A percentile compares a stretch with the other conserved stretches of the same genome.
Conservation (phyloP, 495 filamentous ascomycete genomes). For the Neurospora africana region DNA sequence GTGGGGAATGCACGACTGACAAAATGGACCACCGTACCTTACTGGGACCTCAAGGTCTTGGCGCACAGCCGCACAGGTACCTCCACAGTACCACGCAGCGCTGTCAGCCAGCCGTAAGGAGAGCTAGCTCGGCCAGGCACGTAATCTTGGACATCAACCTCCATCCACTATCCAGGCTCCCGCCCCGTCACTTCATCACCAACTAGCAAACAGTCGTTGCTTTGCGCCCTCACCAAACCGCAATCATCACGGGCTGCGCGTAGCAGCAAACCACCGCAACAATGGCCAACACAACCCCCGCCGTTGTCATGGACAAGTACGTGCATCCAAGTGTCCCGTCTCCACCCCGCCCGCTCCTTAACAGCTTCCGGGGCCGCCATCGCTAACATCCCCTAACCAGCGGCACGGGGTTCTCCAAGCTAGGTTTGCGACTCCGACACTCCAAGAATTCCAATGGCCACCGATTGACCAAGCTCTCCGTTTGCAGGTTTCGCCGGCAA, state of each 20-base stretch:
- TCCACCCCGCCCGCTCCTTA: constrained; percentile 9
- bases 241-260: constrained; percentile 14
- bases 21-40: constrained; percentile 9
- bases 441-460: neutral
- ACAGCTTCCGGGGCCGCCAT: constrained; percentile 3
- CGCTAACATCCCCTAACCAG: constrained; percentile 38
- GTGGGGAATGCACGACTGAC: neutral
- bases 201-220: neutral
- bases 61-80: constrained; percentile 11
- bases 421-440: constrained; percentile 49
- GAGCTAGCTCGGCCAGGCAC: constrained; percentile 19
- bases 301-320: constrained; percentile 99
- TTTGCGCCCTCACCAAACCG: constrained; percentile 11
- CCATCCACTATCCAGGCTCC: constrained; percentile 6
- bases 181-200: constrained; percentile 5
- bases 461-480: constrained; percentile 5
- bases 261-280: constrained; percentile 17
- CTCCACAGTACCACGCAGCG: neutral
- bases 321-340: constrained; percentile 27
- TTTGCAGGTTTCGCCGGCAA: constrained; percentile 90
- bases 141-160: constrained; percentile 26
- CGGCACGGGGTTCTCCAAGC: constrained; percentile 97
- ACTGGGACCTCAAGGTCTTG: constrained; percentile 10
- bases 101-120: constrained; percentile 1
- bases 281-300: constrained; percentile 96